A percentile compares a stretch with the other conserved stretches of the same genome.
phyloP scores from a whole-genome alignment of 805 yeast genomes.

The Kodamaea restingae region DNA sequence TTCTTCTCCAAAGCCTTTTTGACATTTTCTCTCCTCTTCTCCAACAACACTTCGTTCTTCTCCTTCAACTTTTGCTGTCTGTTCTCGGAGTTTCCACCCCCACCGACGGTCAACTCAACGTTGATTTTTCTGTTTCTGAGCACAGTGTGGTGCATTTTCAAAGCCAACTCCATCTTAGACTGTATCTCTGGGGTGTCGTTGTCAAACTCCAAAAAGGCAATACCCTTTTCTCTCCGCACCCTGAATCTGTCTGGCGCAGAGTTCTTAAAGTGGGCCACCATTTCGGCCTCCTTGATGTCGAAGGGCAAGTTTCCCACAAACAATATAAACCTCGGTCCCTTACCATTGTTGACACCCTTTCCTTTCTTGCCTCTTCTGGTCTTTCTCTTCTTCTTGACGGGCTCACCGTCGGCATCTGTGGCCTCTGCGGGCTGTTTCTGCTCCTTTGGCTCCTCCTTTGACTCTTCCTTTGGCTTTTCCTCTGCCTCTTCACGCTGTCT shows the following conservation, averaged over 20 bases:
- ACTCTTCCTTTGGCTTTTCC: conserved; percentile 16
- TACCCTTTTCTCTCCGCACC: conserved; percentile 79
- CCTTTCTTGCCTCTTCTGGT: conserved; percentile 78
- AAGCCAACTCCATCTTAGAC: conserved; percentile 76
- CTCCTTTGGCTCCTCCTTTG: conserved; percentile 10
- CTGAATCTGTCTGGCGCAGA: conserved; percentile 73
- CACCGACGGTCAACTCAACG: conserved; percentile 96
- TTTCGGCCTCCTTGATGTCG: conserved; percentile 56
- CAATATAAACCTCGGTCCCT: conserved; percentile 67
- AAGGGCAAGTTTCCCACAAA: conserved; percentile 91
- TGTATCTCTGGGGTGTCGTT: conserved; percentile 58
- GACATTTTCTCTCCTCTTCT: conserved; percentile 62
- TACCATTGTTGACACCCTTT: conserved; percentile 45
- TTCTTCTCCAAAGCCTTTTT: conserved; percentile 34
- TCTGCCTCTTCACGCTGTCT: conserved; percentile 25
- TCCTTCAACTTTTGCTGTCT: conserved; percentile 65
- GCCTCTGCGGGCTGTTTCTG: conserved; percentile 12
- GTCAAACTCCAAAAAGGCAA: conserved; percentile 85
- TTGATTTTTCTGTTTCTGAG: conserved; percentile 76
- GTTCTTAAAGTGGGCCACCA: conserved; percentile 68
- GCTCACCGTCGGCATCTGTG: conserved; percentile 4
- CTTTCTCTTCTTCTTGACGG: conserved; percentile 63
- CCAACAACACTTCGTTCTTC: conserved; percentile 72
- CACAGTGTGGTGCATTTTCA: conserved; percentile 74
- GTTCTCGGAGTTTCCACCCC: conserved; percentile 84